Base-by-base conservation (phyloP, 768 basidiomycete species). In the Rhizopogon sp. region DNA sequence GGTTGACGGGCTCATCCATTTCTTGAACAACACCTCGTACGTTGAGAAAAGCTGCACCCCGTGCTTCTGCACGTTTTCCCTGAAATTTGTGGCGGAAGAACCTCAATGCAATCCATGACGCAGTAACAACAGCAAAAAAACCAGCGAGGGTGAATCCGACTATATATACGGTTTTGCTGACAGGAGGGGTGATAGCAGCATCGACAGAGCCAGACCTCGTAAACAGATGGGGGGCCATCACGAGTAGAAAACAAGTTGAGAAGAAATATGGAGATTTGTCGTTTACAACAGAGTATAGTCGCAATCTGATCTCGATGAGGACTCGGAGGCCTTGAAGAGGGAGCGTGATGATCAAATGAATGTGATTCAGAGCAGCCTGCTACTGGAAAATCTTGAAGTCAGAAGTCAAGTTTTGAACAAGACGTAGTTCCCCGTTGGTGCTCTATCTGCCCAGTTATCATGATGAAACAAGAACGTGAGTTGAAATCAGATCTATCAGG, bases 61-160 rank as follows among this genome's bases (percentile, higher is more conserved):
- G 70, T 28, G 60, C 63, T n/a, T 70, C 68, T 52, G 75, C 71
- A 14, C 74, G 66, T 53, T 70, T 72, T 35, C 62, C 59, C 40
- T 66, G 60, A 20, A 70, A 64, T 35, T 74, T 76, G 58, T 75
- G 75, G 43, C 81, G 74, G 53, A 70, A 71, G 42, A 64, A 58
- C n/a, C 70, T 71, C 39, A 81, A 60, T 37, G 59, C 64, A 5
- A 83, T 59, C 80, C 79, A 84, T 28, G 72, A 10, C 43, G 55
- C 60, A 40, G 82, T 56, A 40, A 63, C 70, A 29, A 79, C 50
- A 22, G 74, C 53, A 41, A 79, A 65, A 29, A 72, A 67, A 17
- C 70, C 77, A 28, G 74, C 79, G 6, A 83, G 62, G 20, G 74
- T 69, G 60, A 86, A 76, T 6, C 80, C 85, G 52, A 69, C 79